Conservation (phyloP, 305 asterid species). For the Salvia sclarea region DNA sequence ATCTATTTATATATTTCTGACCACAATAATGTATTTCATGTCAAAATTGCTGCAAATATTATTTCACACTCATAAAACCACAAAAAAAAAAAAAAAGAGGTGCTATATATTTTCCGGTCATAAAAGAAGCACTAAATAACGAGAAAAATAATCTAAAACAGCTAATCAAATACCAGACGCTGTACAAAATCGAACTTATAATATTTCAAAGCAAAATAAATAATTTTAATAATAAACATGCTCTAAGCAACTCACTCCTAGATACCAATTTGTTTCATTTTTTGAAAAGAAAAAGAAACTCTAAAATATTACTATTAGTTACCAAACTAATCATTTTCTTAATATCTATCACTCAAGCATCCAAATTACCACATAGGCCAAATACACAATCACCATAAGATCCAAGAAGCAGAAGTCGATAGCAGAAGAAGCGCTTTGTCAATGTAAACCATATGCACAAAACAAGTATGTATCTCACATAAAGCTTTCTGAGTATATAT, state of each 20-base stretch:
- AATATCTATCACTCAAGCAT: no score
- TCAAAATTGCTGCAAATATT: slow-evolving; percentile 11
- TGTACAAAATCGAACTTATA: no score
- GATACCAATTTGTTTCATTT: no score
- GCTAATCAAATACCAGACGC: no score
- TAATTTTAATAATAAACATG: not conserved
- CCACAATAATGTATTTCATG: not conserved
- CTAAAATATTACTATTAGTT: no score
- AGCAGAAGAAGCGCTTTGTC: no score
- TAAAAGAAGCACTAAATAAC: no score
- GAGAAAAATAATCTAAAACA: no score
- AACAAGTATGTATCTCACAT: not conserved
- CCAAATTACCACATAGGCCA: no score
- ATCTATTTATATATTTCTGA: no score
- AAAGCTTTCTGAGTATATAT: slow-evolving; percentile 8
- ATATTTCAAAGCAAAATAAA: not conserved
- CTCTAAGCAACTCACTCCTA: not conserved
- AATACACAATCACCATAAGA: not conserved
- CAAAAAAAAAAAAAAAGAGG: not conserved
- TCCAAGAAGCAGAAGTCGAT: not conserved
- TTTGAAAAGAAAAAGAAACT: no score
- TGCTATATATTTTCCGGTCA: no score
- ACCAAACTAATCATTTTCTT: not conserved
- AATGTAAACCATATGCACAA: not conserved
- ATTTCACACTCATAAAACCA: not conserved